Evolutionary conservation across 192 early-diverging fungal species (phyloP), one percentile per base, ranked within the genome.

Genomic region (Entomortierella chlamydospora): DNA sequence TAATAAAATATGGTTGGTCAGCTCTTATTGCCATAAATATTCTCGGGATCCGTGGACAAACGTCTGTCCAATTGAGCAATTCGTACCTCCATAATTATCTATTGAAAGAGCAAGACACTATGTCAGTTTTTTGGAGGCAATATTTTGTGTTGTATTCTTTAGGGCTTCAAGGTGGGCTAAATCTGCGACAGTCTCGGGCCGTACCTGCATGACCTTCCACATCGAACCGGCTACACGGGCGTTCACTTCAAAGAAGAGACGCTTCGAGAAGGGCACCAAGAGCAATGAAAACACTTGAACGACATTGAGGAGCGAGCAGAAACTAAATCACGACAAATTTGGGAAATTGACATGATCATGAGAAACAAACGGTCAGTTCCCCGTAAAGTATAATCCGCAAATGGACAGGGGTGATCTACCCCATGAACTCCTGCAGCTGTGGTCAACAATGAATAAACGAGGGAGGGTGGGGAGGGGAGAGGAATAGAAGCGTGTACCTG

Each of bases 161-260:
- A n/a, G n/a, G n/a, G n/a, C n/a, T n/a, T n/a, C n/a, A n/a, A n/a
- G n/a, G n/a, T n/a, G n/a, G n/a, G n/a, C n/a, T n/a, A n/a, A n/a
- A n/a, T n/a, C n/a, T n/a, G n/a, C n/a, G n/a, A n/a, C n/a, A n/a
- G 10, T 37, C 10, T 37, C 4, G 10, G 34, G 5, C 4, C 54
- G 43, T 76, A 83, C 85, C 77, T 88, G 87, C 87, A 89, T 89
- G 41, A 83, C 71, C 43, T 71, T 81, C 87, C 87, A 89, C 68
- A 89, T 81, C 23, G 64, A 70, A 6, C 84, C 84, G 22, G 81
- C 79, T 0, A 87, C 70, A 30, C 78, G 58, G 2, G 87, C 82
- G 64, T 89, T 89, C 34, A 89, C 83, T 45, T 81, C 70, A 64
- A 85, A 84, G 51, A 89, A 77, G 42, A 84, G 69, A 30, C 80